Percentiles rank a stretch among this genome's conserved stretches.
phyloP scores from a whole-genome alignment of 169 alveolate genomes.

The Toxoplasma gondii region DNA sequence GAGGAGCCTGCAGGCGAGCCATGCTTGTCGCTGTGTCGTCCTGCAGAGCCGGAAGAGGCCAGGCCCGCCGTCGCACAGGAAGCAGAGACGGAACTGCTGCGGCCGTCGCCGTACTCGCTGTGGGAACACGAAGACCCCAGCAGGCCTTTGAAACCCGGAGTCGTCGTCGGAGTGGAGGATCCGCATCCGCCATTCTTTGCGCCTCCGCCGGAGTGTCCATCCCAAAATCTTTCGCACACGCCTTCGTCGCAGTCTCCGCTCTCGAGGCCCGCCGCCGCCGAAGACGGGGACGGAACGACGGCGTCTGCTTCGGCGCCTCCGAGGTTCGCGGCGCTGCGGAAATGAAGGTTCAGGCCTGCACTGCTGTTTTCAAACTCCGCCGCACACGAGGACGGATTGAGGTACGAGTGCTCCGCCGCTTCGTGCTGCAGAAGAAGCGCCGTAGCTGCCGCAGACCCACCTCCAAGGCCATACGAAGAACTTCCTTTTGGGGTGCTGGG shows the following conservation, averaged over 20 bases:
- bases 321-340: slow-evolving; percentile 53
- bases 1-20: background rate
- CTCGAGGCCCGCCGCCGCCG: background rate
- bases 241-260: background rate
- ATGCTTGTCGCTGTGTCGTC: background rate
- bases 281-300: background rate
- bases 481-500: background rate
- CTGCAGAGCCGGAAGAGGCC: background rate
- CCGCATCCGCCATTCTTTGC: no score
- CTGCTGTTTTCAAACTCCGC: slow-evolving; percentile 63
- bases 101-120: background rate
- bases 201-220: background rate
- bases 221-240: background rate
- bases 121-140: slow-evolving; percentile 22
- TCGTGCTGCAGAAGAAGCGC: slow-evolving; percentile 20
- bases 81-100: background rate
- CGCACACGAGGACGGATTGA: slow-evolving; percentile 39
- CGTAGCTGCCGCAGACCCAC: background rate
- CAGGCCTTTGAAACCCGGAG: slow-evolving; percentile 65
- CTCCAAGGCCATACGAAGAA: background rate
- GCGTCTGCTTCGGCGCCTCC: slow-evolving; percentile 30
- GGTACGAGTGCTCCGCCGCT: slow-evolving; percentile 37
- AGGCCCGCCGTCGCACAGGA: background rate
- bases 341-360: slow-evolving; percentile 66
- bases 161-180: slow-evolving; percentile 15